Base-by-base conservation (phyloP, 192 early-diverging fungal genomes). In the Diversispora eburnea region DNA sequence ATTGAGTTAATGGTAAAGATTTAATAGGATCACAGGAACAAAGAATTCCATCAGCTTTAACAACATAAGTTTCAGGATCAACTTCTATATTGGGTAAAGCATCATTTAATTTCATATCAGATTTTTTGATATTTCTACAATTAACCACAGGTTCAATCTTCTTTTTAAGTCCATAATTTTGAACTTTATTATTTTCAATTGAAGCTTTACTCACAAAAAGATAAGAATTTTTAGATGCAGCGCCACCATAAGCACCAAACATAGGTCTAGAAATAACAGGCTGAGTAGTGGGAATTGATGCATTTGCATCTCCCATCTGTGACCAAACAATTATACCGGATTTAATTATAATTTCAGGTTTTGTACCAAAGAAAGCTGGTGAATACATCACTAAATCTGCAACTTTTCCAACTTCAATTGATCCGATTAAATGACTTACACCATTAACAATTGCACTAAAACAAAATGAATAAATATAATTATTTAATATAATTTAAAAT, bases 221-320 rank as follows among this genome's bases (percentile, higher is more conserved):
- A 46, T 94, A 52, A 6, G 86, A 94, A 17, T 84, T 90, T 39
- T 77, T 75, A 10, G 85, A 74, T 10, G 88, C 76, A 19, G 88
- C 87, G 33, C 84, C 82, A 3, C 92, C 85, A 58, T 85, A 76
- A 4, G 89, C 82, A 41, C 90, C 96, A 78, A 91, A 98, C 91
- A 93, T 93, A 9, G 93, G 94, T 39, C 95, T 82, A 41, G 85
- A 82, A 67, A 92, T 84, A 73, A 95, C 85, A 4, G 96, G 96
- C 79, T 98, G 88, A 0, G 95, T 94, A 0, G 96, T 95, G 1
- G 96, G 95, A 76, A 98, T 98, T 5, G 94, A 95, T 0, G 90
- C 96, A 70, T 98, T 97, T 59, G 95, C 93, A 69, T 96, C 94
- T 63, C 96, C 96, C 85, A 97, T 95, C 76, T 89, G 86, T 17